Conservation (phyloP, 495 filamentous ascomycete species). For the Tuber magnatum region DNA sequence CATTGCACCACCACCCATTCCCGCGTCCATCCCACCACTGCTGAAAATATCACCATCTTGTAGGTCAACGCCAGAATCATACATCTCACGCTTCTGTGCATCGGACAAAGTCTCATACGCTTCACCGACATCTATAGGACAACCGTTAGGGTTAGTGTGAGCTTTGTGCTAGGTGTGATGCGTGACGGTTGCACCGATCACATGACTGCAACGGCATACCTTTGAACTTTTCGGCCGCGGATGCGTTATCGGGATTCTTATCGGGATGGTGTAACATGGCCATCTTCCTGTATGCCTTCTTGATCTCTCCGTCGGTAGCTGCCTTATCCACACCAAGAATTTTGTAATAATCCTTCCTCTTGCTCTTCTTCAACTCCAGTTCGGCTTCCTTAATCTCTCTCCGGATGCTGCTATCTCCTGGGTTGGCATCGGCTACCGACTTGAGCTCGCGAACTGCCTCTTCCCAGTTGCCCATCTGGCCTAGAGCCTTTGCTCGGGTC, state of each 20-base stretch:
- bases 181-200: constrained; percentile 41
- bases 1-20: constrained; percentile 45
- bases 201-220: constrained; percentile 53
- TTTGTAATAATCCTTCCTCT: constrained; percentile 98
- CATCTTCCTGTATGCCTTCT: constrained; percentile 93
- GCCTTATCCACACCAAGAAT: constrained; percentile 84
- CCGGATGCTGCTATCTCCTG: constrained; percentile 64
- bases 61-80: constrained; percentile 88
- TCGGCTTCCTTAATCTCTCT: constrained; percentile 85
- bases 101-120: constrained; percentile 40
- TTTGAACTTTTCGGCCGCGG: constrained; percentile 89
- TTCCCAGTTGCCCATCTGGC: constrained; percentile 80
- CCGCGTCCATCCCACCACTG: constrained; percentile 53
- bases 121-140: constrained; percentile 40
- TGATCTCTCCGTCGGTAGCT: constrained; percentile 75
- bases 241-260: constrained; percentile 82
- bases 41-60: constrained; percentile 85
- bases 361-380: constrained; percentile 93
- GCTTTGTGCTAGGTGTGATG: constrained; percentile 72
- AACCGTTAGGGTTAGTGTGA: constrained; percentile 51
- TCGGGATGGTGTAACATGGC: constrained; percentile 93
- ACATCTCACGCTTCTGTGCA: constrained; percentile 68
- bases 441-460: constrained; percentile 82
- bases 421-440: constrained; percentile 71
- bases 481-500: constrained; percentile 82